A percentile compares a stretch with the other conserved stretches of the same genome.
Evolutionary conservation across 2,329 filamentous ascomycete genomes (phyloP).

Genomic region (Talaromyces marneffei): DNA sequence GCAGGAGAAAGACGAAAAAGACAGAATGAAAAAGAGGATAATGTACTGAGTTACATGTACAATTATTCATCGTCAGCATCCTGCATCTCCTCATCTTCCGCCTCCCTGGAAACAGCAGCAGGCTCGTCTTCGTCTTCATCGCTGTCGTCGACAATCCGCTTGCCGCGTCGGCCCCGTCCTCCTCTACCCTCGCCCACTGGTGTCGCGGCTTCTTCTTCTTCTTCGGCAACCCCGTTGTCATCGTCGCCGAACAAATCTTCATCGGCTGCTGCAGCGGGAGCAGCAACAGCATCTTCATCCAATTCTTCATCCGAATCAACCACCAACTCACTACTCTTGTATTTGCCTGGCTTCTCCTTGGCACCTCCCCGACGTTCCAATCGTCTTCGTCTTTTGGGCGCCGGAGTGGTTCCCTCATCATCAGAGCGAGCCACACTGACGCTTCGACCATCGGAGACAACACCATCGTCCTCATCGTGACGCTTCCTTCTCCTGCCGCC

Average conservation of each 20-base stretch:
- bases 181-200: neutral
- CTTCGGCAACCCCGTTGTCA: slow-evolving; percentile 21
- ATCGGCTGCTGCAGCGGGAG: slow-evolving; percentile 26
- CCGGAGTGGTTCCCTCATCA: slow-evolving; percentile 33
- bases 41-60: neutral
- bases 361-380: slow-evolving; percentile 47
- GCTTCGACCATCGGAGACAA: slow-evolving; percentile 23
- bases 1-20: slow-evolving; percentile 4
- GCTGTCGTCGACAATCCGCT: slow-evolving; percentile 17
- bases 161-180: slow-evolving; percentile 10
- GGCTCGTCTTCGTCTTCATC: slow-evolving; percentile 20
- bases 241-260: slow-evolving; percentile 36
- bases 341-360: slow-evolving; percentile 54
- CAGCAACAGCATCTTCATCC: slow-evolving; percentile 34
- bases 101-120: slow-evolving; percentile 23
- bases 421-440: slow-evolving; percentile 26
- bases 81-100: slow-evolving; percentile 20
- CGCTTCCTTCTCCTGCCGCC: slow-evolving; percentile 57
- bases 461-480: slow-evolving; percentile 41
- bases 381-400: slow-evolving; percentile 55
- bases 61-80: slow-evolving; percentile 12
- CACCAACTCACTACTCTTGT: slow-evolving; percentile 79
- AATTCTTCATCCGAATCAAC: slow-evolving; percentile 63
- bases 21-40: neutral
- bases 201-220: slow-evolving; percentile 3